Conservation (phyloP, 352 stramenopile species). For the Globisporangium apiculatum region DNA sequence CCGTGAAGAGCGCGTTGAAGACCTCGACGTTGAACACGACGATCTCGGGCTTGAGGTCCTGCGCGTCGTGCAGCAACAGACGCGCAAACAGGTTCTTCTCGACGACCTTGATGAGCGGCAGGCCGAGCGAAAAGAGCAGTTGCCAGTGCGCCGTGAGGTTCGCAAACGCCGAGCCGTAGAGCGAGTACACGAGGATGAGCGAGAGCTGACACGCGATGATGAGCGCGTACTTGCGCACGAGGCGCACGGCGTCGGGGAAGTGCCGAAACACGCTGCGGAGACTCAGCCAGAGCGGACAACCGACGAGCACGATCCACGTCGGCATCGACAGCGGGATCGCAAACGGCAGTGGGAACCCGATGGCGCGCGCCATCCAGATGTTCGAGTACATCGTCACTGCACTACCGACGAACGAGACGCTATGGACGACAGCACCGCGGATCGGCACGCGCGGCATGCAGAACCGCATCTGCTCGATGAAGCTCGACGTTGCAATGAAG, state of each 20-base stretch:
- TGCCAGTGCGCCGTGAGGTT: conserved; percentile 11
- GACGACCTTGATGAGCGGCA: conserved; percentile 26
- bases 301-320: not conserved
- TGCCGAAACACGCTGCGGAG: not conserved
- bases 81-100: conserved; percentile 5
- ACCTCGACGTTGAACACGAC: conserved; percentile 51
- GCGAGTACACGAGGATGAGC: conserved; percentile 21
- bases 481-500: not conserved
- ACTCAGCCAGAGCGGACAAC: not conserved
- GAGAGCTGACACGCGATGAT: conserved; percentile 10
- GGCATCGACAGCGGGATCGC: conserved; percentile 13
- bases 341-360: conserved; percentile 33
- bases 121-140: conserved; percentile 15
- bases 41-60: conserved; percentile 28
- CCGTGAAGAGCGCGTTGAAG: conserved; percentile 41
- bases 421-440: conserved; percentile 2
- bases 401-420: conserved; percentile 1
- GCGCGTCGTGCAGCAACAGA: conserved; percentile 1
- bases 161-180: conserved; percentile 23
- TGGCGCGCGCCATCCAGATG: not conserved
- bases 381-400: not conserved
- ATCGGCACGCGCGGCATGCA: not conserved
- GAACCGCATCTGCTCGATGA: not conserved
- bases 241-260: conserved; percentile 1
- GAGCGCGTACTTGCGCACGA: not conserved